A percentile compares a stretch with the other conserved stretches of the same genome.
Conservation (phyloP, 2,329 filamentous ascomycete genomes). For the Ustilaginoidea virens region DNA sequence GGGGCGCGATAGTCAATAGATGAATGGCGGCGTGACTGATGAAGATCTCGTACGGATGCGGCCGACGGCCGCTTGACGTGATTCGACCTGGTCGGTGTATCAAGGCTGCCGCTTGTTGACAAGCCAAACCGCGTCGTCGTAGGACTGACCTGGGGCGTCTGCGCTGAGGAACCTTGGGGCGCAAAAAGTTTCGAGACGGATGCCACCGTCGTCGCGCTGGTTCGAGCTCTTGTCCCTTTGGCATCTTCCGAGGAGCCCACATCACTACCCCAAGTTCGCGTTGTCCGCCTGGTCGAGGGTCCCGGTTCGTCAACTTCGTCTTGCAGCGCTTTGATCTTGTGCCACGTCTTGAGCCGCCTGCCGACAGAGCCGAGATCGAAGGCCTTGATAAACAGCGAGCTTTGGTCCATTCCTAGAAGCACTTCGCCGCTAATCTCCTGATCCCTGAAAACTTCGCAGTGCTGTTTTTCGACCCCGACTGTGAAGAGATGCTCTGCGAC, state of each 20-base stretch:
- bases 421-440: conserved; percentile 95
- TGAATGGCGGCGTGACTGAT: conserved; percentile 76
- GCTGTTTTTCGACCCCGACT: conserved; percentile 68
- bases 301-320: conserved; percentile 54
- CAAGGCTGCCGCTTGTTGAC: conserved; percentile 22
- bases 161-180: conserved; percentile 33
- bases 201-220: conserved; percentile 36
- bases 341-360: conserved; percentile 82
- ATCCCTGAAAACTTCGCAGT: conserved; percentile 88
- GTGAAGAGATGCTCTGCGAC: conserved; percentile 84
- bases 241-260: conserved; percentile 39
- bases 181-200: conserved; percentile 28
- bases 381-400: conserved; percentile 86
- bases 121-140: conserved; percentile 24
- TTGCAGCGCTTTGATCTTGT: conserved; percentile 85
- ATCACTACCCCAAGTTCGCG: conserved; percentile 42
- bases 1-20: conserved; percentile 56
- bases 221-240: conserved; percentile 36
- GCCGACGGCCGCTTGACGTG: conserved; percentile 56
- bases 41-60: conserved; percentile 65
- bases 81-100: conserved; percentile 29
- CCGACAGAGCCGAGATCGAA: conserved; percentile 89
- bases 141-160: conserved; percentile 33
- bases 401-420: conserved; percentile 85
- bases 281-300: conserved; percentile 30